These are phyloP conservation scores for Collybia mongolica DNA, from an alignment of 768 basidiomycete species.

Conservation along the genomic window DNA sequence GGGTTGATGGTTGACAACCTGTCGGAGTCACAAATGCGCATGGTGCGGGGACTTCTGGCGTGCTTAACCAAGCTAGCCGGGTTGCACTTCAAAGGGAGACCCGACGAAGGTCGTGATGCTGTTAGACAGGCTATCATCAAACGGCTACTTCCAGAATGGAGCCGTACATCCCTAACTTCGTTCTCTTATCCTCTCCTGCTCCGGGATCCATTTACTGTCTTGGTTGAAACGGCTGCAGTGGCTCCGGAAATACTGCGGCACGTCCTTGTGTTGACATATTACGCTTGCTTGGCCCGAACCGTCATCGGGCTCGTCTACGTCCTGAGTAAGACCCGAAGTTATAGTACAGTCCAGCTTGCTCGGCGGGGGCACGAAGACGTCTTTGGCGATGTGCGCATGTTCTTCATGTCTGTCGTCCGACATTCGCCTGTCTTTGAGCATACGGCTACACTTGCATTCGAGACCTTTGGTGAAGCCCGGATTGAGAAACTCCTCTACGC, in stretches of 20 bases:
- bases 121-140: slow-evolving; percentile 87
- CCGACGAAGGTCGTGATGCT: slow-evolving; percentile 75
- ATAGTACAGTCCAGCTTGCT: slow-evolving; percentile 40
- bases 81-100: slow-evolving; percentile 66
- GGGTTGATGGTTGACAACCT: slow-evolving; percentile 70
- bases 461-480: slow-evolving; percentile 77
- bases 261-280: slow-evolving; percentile 86
- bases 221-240: slow-evolving; percentile 89
- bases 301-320: slow-evolving; percentile 85
- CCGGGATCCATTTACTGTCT: slow-evolving; percentile 85
- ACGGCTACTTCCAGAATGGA: slow-evolving; percentile 89
- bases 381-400: slow-evolving; percentile 85
- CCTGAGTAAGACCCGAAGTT: slow-evolving; percentile 68
- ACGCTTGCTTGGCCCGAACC: slow-evolving; percentile 83
- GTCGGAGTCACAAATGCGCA: slow-evolving; percentile 72
- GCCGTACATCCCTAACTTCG: slow-evolving; percentile 76
- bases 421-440: slow-evolving; percentile 88
- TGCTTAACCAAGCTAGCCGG: slow-evolving; percentile 66
- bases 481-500: slow-evolving; percentile 86
- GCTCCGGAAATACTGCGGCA: slow-evolving; percentile 88
- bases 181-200: slow-evolving; percentile 85
- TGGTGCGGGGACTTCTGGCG: slow-evolving; percentile 75
- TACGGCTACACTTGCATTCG: slow-evolving; percentile 75
- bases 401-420: slow-evolving; percentile 88
- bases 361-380: slow-evolving; percentile 62